A percentile compares a stretch with the other conserved stretches of the same genome.
Evolutionary conservation across 2,329 filamentous ascomycete genomes (phyloP).

Genomic region (Aspergillus pseudoviridinutans): DNA sequence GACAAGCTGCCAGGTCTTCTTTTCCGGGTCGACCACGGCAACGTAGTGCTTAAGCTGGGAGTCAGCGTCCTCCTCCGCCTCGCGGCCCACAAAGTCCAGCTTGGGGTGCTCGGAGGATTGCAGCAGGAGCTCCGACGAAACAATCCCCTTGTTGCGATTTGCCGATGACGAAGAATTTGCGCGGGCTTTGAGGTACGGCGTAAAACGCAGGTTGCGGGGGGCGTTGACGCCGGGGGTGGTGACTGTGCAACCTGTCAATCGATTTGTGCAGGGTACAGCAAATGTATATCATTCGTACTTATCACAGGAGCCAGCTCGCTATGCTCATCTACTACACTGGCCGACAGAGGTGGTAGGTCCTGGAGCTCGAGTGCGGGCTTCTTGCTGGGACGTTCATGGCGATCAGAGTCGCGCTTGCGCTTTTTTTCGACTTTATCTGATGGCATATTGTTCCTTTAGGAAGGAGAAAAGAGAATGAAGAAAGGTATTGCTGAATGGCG

Average conservation of each 20-base stretch:
- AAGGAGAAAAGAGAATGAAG: background rate
- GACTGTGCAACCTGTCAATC: constrained; percentile 17
- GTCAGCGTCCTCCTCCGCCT: constrained; percentile 48
- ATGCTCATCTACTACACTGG: constrained; percentile 46
- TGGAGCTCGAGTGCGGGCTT: constrained; percentile 42
- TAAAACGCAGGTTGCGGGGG: constrained; percentile 27
- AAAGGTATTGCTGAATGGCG: background rate
- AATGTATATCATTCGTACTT: constrained; percentile 35
- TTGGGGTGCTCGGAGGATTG: constrained; percentile 59
- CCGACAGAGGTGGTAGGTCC: constrained; percentile 38
- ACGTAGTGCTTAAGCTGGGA: constrained; percentile 57
- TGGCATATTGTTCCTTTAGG: constrained; percentile 24
- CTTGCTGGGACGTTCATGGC: constrained; percentile 45
- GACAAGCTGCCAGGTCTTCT: constrained; percentile 51
- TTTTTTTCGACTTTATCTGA: constrained; percentile 44
- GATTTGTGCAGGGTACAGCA: too few relatives aligned
- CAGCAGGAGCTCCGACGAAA: constrained; percentile 51
- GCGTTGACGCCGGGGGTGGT: constrained; percentile 33
- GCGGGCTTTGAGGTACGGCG: constrained; percentile 50
- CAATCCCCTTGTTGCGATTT: constrained; percentile 34
- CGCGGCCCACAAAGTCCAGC: constrained; percentile 56
- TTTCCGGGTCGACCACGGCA: constrained; percentile 55
- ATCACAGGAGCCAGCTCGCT: constrained; percentile 48
- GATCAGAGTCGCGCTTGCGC: constrained; percentile 47
- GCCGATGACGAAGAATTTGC: constrained; percentile 30